phyloP scores from a whole-genome alignment of 202 grass and related monocot species.

The Setaria italica region DNA sequence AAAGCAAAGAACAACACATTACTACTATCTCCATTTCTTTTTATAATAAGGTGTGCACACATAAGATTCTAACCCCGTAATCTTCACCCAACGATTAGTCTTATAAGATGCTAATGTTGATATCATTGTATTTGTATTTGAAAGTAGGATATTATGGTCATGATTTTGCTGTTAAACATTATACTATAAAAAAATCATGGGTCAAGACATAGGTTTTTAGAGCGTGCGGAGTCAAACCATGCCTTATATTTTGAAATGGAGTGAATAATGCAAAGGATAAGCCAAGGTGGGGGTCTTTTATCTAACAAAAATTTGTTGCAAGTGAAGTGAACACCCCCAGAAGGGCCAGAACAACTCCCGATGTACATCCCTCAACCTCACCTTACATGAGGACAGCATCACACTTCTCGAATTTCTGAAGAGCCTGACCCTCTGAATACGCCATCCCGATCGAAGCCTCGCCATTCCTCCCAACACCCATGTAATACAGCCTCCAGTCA shows the following conservation, averaged over 20 bases:
- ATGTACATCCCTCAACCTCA: slow-evolving; percentile 33
- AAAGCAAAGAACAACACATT: too few relatives aligned
- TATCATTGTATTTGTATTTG: not conserved
- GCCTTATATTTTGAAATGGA: not conserved
- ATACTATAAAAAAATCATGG: not conserved
- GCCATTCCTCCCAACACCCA: slow-evolving; percentile 56
- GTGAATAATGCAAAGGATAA: not conserved
- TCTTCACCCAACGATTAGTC: too few relatives aligned
- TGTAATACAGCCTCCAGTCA: slow-evolving; percentile 85
- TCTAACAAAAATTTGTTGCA: slow-evolving; percentile 16
- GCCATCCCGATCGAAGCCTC: slow-evolving; percentile 68
- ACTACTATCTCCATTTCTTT: not conserved
- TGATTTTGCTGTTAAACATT: not conserved
- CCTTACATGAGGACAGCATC: slow-evolving; percentile 61
- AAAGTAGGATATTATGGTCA: not conserved
- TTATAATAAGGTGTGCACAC: not conserved
- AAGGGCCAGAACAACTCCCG: slow-evolving; percentile 22
- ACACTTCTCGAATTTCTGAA: slow-evolving; percentile 69
- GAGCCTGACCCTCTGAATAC: slow-evolving; percentile 60
- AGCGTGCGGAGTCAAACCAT: not conserved
- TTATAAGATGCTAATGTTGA: too few relatives aligned
- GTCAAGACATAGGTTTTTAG: not conserved
- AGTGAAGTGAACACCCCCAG: not conserved
- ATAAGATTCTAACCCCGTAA: too few relatives aligned
- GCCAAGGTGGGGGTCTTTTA: not conserved